Evolutionary conservation across 2,329 filamentous ascomycete species (phyloP), one percentile per base, ranked within the genome.

Genomic region (Penicillium sp.): DNA sequence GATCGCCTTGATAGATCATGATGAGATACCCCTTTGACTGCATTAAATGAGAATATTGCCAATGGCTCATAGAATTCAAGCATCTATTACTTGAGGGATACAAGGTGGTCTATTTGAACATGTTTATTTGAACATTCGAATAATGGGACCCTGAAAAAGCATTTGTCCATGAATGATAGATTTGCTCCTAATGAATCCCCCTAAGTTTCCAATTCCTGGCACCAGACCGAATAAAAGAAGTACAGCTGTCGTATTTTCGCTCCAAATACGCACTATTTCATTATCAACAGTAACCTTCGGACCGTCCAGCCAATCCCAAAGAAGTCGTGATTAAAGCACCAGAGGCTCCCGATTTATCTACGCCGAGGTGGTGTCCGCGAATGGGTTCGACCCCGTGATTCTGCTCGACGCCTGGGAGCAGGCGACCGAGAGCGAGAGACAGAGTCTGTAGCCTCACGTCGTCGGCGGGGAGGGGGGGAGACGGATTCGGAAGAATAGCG

Each of bases 381-480:
- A 55, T 60, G 50, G 25, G 60, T 61, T 53, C 70, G 64, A 46
- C 63, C 60, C n/a, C 58, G 61, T 19, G 60, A 61, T n/a, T 60
- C 56, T 29, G 52, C 61, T 27, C 63, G 65, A n/a, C 62, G 63
- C 52, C 44, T 51, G 23, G 64, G 57, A 7, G 57, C 62, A 19
- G 63, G 67, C 16, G 72, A 70, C 13, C 65, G 68, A 11, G 70
- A 50, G 13, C 48, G 48, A 19, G 49, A 68, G 8, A 58, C 55
- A 34, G 49, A 68, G 9, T 58, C 53, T 34, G 68, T 66, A 48
- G 62, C 44, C 47, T 65, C 64, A 29, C 59, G 61, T 56, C 63
- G 59, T 44, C 63, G 61, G 44, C 65, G 68, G 33, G 70, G 67
- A 16, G 71, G 68, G 54, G 70, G 67, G 3, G 70, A 71, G 10